Percentiles rank a stretch among this genome's conserved stretches.
phyloP scores from a whole-genome alignment of 2,329 filamentous ascomycete genomes.

The Pseudogymnoascus sp. region DNA sequence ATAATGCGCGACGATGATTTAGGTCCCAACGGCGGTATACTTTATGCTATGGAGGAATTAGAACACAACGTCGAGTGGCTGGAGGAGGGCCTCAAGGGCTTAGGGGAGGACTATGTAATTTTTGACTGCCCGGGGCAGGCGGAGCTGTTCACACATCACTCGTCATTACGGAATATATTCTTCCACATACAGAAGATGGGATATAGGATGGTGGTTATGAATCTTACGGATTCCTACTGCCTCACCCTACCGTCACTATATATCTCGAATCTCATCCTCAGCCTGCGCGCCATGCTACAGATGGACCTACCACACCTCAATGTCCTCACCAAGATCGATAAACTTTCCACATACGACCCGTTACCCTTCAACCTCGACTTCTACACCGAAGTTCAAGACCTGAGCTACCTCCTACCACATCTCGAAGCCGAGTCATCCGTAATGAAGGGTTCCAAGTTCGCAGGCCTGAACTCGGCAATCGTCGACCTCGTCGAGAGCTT shows the following conservation, averaged over 20 bases:
- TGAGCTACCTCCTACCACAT: constrained; percentile 72
- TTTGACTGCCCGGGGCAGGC: constrained; percentile 98
- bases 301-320: constrained; percentile 96
- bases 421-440: constrained; percentile 71
- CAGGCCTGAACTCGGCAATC: constrained; percentile 76
- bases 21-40: constrained; percentile 82
- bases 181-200: constrained; percentile 82
- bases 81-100: constrained; percentile 66
- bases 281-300: constrained; percentile 92
- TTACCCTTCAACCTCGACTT: constrained; percentile 93
- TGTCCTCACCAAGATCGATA: constrained; percentile 96
- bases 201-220: constrained; percentile 88
- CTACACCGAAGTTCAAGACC: constrained; percentile 94
- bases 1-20: constrained; percentile 88
- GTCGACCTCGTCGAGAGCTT: constrained; percentile 83
- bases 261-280: constrained; percentile 86
- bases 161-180: constrained; percentile 84
- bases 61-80: constrained; percentile 94
- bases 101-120: constrained; percentile 84
- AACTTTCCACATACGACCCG: constrained; percentile 73
- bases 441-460: constrained; percentile 66
- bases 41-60: constrained; percentile 91
- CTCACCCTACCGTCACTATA: constrained; percentile 90
- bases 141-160: constrained; percentile 93
- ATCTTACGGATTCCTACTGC: constrained; percentile 90